Conservation (phyloP, 2,329 filamentous ascomycete species). For the Rosellinia necatrix region DNA sequence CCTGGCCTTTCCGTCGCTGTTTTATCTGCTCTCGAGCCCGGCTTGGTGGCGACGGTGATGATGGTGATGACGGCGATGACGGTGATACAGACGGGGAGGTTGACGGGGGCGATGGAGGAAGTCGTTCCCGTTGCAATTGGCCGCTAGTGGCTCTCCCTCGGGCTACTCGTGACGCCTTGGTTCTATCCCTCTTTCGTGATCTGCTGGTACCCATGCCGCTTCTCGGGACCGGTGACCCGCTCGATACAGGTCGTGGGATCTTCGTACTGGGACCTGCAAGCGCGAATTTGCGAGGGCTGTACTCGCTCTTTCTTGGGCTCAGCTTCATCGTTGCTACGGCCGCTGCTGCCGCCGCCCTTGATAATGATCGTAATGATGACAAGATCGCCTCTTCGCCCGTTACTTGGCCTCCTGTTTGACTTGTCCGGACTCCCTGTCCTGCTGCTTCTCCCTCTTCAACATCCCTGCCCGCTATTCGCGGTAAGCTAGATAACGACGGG, state of each 20-base stretch:
- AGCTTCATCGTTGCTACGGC: not conserved
- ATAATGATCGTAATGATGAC: not conserved
- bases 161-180: not conserved
- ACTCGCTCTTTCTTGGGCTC: constrained; percentile 7
- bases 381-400: not conserved
- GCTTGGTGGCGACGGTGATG: too few species aligned
- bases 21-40: not conserved
- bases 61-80: not conserved
- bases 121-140: not conserved
- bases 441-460: not conserved
- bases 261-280: constrained; percentile 4
- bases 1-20: not conserved
- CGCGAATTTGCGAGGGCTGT: constrained; percentile 11
- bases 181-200: constrained; percentile 9
- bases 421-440: not conserved
- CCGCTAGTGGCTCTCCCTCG: not conserved
- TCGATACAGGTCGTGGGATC: constrained; percentile 11
- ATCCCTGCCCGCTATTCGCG: not conserved
- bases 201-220: not conserved
- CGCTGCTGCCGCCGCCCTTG: not conserved
- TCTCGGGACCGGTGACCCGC: constrained; percentile 6
- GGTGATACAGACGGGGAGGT: not conserved
- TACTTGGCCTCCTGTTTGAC: not conserved
- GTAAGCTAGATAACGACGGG: not conserved
- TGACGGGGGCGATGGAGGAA: not conserved